Conservation (phyloP, 352 stramenopile species). For the Phytopythium oedochilum region DNA sequence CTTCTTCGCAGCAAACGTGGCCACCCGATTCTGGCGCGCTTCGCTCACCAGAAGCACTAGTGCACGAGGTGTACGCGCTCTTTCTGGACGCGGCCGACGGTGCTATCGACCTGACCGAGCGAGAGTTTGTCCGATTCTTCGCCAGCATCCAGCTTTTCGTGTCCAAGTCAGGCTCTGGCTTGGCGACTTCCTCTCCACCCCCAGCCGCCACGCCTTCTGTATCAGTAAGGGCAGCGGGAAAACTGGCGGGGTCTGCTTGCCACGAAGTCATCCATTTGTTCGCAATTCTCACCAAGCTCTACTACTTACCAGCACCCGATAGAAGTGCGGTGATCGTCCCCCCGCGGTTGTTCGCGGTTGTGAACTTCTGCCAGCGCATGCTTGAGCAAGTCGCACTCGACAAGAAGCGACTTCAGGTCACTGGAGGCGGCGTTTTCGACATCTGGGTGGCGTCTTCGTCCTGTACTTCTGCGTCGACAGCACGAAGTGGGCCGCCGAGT, state of each 20-base stretch:
- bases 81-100: constrained; percentile 21
- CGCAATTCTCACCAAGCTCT: constrained; percentile 19
- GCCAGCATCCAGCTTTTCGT: constrained; percentile 33
- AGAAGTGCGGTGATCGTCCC: constrained; percentile 7
- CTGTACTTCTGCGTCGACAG: neutral
- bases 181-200: neutral
- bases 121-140: constrained; percentile 30
- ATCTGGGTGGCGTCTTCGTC: constrained; percentile 8
- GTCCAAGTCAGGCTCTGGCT: constrained; percentile 1
- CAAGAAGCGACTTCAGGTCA: constrained; percentile 28
- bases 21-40: neutral
- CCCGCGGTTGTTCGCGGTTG: constrained; percentile 18
- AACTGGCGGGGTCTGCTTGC: neutral
- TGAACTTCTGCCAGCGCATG: constrained; percentile 32
- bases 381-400: constrained; percentile 26
- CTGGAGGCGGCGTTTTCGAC: constrained; percentile 3
- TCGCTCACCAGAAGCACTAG: constrained; percentile 13
- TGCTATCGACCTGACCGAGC: constrained; percentile 18
- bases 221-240: neutral
- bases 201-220: neutral
- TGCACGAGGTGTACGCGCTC: constrained; percentile 22
- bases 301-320: constrained; percentile 7
- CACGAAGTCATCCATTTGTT: constrained; percentile 10
- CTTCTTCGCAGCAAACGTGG: neutral
- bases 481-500: neutral